Base-by-base conservation (phyloP, 2,329 filamentous ascomycete species). In the Fusarium miscanthi region DNA sequence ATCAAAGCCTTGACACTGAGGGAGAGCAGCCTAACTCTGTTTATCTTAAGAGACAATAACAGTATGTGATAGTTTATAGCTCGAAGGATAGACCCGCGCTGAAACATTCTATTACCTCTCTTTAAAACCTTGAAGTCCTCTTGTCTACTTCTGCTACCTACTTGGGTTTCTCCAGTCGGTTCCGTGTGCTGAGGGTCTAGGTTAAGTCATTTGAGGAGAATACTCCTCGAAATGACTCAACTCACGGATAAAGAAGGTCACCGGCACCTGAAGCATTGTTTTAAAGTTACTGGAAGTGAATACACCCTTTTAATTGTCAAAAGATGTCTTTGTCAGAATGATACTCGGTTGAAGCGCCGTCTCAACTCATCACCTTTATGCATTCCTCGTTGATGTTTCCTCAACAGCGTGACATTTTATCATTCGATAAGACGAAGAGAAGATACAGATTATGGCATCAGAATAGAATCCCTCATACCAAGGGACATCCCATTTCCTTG, bases 211-310 rank as follows among this genome's bases (percentile, higher is more conserved):
- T 16, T 8, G 3, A 37, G 8, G 17, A 33, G 30, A 19, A 19
- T 49, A 7, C 16, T 25, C 10, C 6, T 37, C 5, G 8, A 16
- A 37, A 13, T 6, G 17, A 37, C 13, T 16, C 1, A 17, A n/a
- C 9, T n/a, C 5, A 17, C 2, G 2, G 13, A 3, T n/a, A 16
- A 16, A 27, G 19, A 40, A n/a, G 23, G 5, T 53, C 5, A 4
- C 14, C 5, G 9, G 33, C 31, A 17, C 33, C 19, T 27, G 1
- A 1, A n/a, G 3, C 17, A 3, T 4, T 16, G 6, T 27, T 16
- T 8, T 6, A 2, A 8, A 6, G 1, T 21, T 10, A 3, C 8
- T 33, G 2, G 3, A 19, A 14, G 2, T 19, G 2, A 3, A 5
- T 7, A 8, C 0, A 23, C 9, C 13, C 2, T 23, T 14, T 1